Evolutionary conservation across 2,329 filamentous ascomycete genomes (phyloP).

Genomic region (Nothomitra cinnamomea): DNA sequence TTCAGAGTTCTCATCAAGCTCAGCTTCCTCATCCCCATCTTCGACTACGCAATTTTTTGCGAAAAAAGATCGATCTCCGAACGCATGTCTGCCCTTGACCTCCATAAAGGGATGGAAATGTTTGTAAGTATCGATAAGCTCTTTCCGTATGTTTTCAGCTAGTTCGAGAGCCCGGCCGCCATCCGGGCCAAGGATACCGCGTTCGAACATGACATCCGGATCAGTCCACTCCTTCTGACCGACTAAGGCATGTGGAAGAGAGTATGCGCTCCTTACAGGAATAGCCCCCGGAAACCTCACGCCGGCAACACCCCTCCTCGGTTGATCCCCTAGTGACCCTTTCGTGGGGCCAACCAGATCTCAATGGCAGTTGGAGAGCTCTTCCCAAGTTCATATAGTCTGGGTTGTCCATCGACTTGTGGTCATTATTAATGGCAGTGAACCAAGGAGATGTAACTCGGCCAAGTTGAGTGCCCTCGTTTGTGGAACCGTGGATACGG

Average conservation of each 20-base stretch:
- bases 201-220: background rate
- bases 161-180: background rate
- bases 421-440: background rate
- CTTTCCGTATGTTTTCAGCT: no score
- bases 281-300: no score
- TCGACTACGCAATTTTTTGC: background rate
- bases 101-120: background rate
- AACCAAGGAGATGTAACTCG: background rate
- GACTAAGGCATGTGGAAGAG: no score
- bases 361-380: no score
- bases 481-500: background rate
- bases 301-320: no score
- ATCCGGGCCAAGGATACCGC: background rate
- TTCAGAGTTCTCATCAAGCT: background rate
- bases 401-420: background rate
- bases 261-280: no score
- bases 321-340: no score
- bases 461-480: background rate
- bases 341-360: no score
- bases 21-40: background rate
- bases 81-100: background rate
- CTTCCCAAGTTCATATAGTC: no score
- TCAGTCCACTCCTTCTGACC: background rate
- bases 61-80: background rate
- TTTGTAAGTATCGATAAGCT: no score